Evolutionary conservation across 176 grass and related monocot species (phyloP), one percentile per base, ranked within the genome.

Genomic region (Carex scoparia): DNA sequence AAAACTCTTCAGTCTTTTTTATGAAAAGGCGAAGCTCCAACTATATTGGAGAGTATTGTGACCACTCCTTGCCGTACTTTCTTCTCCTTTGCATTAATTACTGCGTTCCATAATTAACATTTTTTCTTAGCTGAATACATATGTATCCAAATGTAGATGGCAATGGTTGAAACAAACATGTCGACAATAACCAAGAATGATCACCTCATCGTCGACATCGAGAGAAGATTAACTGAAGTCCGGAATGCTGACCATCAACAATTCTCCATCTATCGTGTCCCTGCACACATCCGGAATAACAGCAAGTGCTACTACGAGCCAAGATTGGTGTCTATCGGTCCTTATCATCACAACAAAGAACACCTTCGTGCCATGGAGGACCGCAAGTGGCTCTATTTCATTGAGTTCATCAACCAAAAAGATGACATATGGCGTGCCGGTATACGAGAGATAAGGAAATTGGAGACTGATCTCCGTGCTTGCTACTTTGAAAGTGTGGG

Each of bases 281-380:
- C 84, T 16, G 18, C 4, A 0, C 59, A 86, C 15, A 79, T 86
- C 5, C 69, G 42, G 0, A 23, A 57, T 4, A 79, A 64, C 16
- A 64, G 46, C 16, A 37, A 32, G 84, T 27, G 60, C 18, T 37
- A 64, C 40, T 86, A 79, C 37, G 71, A 86, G 72, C 84, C 72
- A 31, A 61, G 54, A n/a, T 16, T 37, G n/a, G 59, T 79, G 5
- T 71, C 83, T 0, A 61, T 85, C 7, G 83, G 83, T 8, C 83
- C 68, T 51, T 85, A 76, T 59, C 71, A 79, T 33, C 58, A 32
- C 4, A 28, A 46, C 14, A 28, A 15, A 31, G 14, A 13, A 12
- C 37, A 61, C 40, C 84, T 86, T 11, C 18, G 33, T 6, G 71
- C 72, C 3, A 86, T 86, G 84, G 83, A 85, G 10, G 46, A 48